Conservation (phyloP, 1,139 yeast genomes). For the Geotrichum reessii region DNA sequence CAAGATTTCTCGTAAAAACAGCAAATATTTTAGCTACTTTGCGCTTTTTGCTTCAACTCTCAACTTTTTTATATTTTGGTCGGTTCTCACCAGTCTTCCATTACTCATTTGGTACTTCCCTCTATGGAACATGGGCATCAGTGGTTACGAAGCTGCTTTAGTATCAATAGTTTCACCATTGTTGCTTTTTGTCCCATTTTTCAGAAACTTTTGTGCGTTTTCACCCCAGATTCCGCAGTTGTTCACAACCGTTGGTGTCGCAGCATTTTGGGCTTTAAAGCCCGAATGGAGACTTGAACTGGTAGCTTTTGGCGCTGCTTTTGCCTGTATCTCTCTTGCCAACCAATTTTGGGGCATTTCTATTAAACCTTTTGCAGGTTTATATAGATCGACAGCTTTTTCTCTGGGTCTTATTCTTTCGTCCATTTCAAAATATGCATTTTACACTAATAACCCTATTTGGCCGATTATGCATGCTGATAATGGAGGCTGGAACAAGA, state of each 20-base stretch:
- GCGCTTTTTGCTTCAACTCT: slow-evolving; percentile 29
- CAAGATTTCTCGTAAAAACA: slow-evolving; percentile 18
- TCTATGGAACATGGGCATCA: slow-evolving; percentile 94
- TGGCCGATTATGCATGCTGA: slow-evolving; percentile 91
- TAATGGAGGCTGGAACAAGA: slow-evolving; percentile 79
- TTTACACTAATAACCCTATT: slow-evolving; percentile 82
- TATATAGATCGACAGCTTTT: slow-evolving; percentile 57
- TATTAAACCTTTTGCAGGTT: slow-evolving; percentile 41
- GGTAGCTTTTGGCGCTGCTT: slow-evolving; percentile 61
- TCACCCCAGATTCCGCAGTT: slow-evolving; percentile 48
- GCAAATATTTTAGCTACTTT: slow-evolving; percentile 25
- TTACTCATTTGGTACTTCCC: slow-evolving; percentile 96
- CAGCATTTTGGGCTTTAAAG: slow-evolving; percentile 58
- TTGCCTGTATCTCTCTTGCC: slow-evolving; percentile 58
- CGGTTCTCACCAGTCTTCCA: slow-evolving; percentile 71
- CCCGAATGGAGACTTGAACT: slow-evolving; percentile 67
- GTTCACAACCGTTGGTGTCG: slow-evolving; percentile 65
- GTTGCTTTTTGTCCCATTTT: slow-evolving; percentile 48
- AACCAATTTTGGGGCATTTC: slow-evolving; percentile 52
- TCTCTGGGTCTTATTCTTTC: slow-evolving; percentile 68
- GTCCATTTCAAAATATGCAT: slow-evolving; percentile 66
- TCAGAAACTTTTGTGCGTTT: slow-evolving; percentile 47
- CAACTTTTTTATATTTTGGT: slow-evolving; percentile 65
- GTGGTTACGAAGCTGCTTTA: slow-evolving; percentile 82
- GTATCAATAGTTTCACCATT: slow-evolving; percentile 55